Base-by-base conservation (phyloP, 1,284 basidiomycete genomes). In the Phellopilus nigrolimitatus region DNA sequence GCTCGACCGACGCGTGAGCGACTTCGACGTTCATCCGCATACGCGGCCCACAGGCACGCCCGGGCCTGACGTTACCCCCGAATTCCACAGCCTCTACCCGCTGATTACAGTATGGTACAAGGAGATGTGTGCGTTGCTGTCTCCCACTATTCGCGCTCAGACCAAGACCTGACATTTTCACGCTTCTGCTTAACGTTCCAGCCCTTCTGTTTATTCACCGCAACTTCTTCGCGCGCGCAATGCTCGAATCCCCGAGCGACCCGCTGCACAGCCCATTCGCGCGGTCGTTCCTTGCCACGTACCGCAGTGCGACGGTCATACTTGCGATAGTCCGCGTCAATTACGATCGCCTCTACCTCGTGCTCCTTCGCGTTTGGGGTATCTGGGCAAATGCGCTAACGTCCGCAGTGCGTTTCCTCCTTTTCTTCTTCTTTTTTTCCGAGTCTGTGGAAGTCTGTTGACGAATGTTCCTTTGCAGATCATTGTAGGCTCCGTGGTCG, bases 401-500 rank as follows among this genome's bases (percentile, higher is more conserved):
- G 9, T 43, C 33, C 12, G 36, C 39, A 13, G 47, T 52, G 39
- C 17, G 40, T 48, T n/a, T 9, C 13, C 40, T 28, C 22, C 21
- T 37, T 31, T 46, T 6, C 25, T 52, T 3, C 45, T 44, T 33
- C 43, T 12, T n/a, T n/a, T n/a, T n/a, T n/a, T n/a, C n/a, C n/a
- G n/a, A n/a, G n/a, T n/a, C n/a, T n/a, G n/a, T n/a, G n/a, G n/a
- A n/a, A n/a, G n/a, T n/a, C n/a, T n/a, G n/a, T n/a, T n/a, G n/a
- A n/a, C n/a, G n/a, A n/a, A n/a, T n/a, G n/a, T n/a, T n/a, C n/a
- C n/a, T n/a, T 3, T 40, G 7, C 31, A 55, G 54, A 36, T 56
- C 34, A 55, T 59, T 41, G 45, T 58, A 2, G 58, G 57, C 15
- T 55, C 58, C 2, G 53, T 59, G 19, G 56, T 53, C 10, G 47